Base-by-base conservation (phyloP, 805 yeast genomes). In the Ogataea allantospora region DNA sequence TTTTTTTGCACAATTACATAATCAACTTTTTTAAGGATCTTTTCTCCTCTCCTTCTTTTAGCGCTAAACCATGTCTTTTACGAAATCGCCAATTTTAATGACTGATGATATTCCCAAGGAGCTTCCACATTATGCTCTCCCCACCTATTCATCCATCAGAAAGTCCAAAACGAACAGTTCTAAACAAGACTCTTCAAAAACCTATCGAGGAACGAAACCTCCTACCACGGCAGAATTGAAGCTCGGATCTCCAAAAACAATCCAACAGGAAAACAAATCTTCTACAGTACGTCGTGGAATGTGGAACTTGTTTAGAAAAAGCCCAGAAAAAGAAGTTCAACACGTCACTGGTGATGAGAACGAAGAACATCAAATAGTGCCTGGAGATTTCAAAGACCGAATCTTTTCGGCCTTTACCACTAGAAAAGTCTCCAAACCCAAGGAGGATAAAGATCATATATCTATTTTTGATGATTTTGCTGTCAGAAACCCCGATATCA, bases 41-140 rank as follows among this genome's bases (percentile, higher is more conserved):
- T 27, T 23, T 26, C 15, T 19, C 18, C 21, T n/a, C 33, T 33
- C 30, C 34, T 38, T 29, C 27, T 33, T 38, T 38, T 13, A 28
- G 35, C 36, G 41, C 41, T 19, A 21, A 21, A 26, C 11, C 35
- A 38, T 38, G 41, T 38, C 41, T 7, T 12, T 17, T n/a, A 30
- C 33, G n/a, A 35, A 36, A 37, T 31, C 43, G 10, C 30, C 38
- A 10, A 30, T 44, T 24, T 34, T 44, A 27, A 38, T 40, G 47
- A 42, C 35, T 12, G 35, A 39, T 5, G 44, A 40, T 13, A 13
- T 38, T 9, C 43, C 39, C 9, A 40, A 29, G 13, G 44, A 43
- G 6, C 42, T 39, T 7, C 55, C 55, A 4, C 55, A 51, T 39
- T 51, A 51, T 40, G 55, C 55, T 8, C 43, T 43, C 6, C 55